Base-by-base conservation (phyloP, 2,329 filamentous ascomycete genomes). In the Epichloe uncinata region DNA sequence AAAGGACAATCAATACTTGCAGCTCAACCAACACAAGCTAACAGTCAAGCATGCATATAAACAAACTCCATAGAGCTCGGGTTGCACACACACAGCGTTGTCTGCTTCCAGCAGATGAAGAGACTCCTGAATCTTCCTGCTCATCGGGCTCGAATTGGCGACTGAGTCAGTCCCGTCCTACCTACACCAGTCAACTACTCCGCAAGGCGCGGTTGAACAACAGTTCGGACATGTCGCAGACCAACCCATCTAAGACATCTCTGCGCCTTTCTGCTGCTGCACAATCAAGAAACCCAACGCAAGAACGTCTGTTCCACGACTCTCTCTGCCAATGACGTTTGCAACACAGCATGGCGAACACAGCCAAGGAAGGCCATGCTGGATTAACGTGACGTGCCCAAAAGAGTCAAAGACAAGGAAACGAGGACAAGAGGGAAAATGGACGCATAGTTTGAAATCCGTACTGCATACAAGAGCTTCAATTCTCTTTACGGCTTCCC, bases 241-340 rank as follows among this genome's bases (percentile, higher is more conserved):
- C 16, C 42, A 16, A 12, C 20, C 33, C 45, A 47, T 50, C 49
- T 42, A 30, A 47, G 44, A 43, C 49, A 50, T 6, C 33, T 16
- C 5, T 20, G 35, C 41, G 37, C 35, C 43, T 33, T 42, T 26
- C 16, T 8, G 11, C 20, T 41, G 37, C 42, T 22, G 26, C 36
- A 40, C 42, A 9, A 22, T 46, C 43, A 22, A 42, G 22, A 50
- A 47, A 33, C 33, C 16, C 4, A 33, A 47, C 15, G 36, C 45
- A 40, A 47, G 16, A 30, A 33, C n/a, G 12, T 11, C 5, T 16
- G 42, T 36, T 22, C 20, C 42, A 46, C 43, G 16, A 22, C 37
- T 13, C 34, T 22, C 22, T 11, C n/a, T 22, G 13, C n/a, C n/a
- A 50, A 34, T 38, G 36, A 38, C 45, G 36, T 40, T 46, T 38